These are phyloP conservation scores for Cytospora schulzeri DNA, from an alignment of 2,329 filamentous ascomycete genomes.

Conservation along the genomic window DNA sequence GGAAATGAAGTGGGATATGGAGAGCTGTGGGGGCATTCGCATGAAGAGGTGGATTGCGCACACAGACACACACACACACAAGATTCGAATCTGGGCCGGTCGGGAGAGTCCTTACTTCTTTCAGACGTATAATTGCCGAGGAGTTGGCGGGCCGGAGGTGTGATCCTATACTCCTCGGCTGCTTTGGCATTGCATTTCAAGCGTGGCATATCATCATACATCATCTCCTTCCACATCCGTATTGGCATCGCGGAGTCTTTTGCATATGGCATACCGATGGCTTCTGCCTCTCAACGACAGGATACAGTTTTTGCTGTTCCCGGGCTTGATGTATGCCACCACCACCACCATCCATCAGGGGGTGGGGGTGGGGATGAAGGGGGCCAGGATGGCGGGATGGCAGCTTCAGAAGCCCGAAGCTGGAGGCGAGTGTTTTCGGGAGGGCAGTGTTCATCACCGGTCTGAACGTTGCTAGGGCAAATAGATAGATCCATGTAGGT, in stretches of 20 bases:
- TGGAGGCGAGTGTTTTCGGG: background rate
- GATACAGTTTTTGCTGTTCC: background rate
- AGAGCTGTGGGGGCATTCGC: background rate
- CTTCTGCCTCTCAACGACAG: background rate
- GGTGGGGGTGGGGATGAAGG: no score
- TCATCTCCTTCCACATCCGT: background rate
- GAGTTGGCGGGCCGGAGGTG: background rate
- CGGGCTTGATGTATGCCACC: background rate
- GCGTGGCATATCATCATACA: conserved; percentile 13
- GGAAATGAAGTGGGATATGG: background rate
- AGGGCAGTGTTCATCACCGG: background rate
- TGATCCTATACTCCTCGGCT: background rate
- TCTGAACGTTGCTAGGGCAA: background rate
- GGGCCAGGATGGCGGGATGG: background rate
- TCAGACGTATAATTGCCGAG: background rate
- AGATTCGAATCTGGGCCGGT: no score
- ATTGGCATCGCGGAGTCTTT: conserved; percentile 5
- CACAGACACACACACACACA: background rate
- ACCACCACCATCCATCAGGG: background rate
- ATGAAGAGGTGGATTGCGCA: background rate
- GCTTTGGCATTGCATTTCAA: conserved; percentile 13
- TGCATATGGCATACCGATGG: background rate
- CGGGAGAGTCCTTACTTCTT: background rate
- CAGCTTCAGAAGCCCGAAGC: background rate
- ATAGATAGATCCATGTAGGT: background rate